These are phyloP conservation scores for Termitomyces sp. DNA, from an alignment of 768 basidiomycete species.

Conservation along the genomic window DNA sequence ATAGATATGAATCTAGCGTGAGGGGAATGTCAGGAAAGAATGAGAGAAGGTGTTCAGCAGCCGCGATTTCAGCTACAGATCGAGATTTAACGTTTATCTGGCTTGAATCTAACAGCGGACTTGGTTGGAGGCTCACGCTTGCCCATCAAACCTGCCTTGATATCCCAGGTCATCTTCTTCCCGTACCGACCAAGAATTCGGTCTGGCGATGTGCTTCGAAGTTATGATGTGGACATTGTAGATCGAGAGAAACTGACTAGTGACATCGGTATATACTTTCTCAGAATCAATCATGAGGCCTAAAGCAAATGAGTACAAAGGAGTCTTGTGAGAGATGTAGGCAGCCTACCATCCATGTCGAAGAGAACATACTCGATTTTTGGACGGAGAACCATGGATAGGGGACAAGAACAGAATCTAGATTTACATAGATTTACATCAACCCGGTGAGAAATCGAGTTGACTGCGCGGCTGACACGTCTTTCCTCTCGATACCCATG, in stretches of 20 bases:
- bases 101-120: no score
- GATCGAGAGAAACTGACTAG: slow-evolving; percentile 43
- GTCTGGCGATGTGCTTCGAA: slow-evolving; percentile 34
- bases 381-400: slow-evolving; percentile 7
- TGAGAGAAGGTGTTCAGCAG: slow-evolving; percentile 64
- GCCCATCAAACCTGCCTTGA: slow-evolving; percentile 87
- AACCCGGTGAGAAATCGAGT: background rate
- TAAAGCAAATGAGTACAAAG: slow-evolving; percentile 17
- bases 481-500: slow-evolving; percentile 11
- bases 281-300: slow-evolving; percentile 78
- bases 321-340: background rate
- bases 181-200: slow-evolving; percentile 67
- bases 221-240: background rate
- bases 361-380: slow-evolving; percentile 62
- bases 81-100: background rate
- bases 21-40: slow-evolving; percentile 73
- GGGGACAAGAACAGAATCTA: background rate
- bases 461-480: background rate
- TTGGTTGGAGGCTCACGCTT: slow-evolving; percentile 45
- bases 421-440: no score
- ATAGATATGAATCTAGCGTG: slow-evolving; percentile 53
- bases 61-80: slow-evolving; percentile 53
- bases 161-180: slow-evolving; percentile 80
- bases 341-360: slow-evolving; percentile 60
- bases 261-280: slow-evolving; percentile 69